phyloP scores from a whole-genome alignment of 1,139 yeast genomes.

The Yamadazyma conglobata region DNA sequence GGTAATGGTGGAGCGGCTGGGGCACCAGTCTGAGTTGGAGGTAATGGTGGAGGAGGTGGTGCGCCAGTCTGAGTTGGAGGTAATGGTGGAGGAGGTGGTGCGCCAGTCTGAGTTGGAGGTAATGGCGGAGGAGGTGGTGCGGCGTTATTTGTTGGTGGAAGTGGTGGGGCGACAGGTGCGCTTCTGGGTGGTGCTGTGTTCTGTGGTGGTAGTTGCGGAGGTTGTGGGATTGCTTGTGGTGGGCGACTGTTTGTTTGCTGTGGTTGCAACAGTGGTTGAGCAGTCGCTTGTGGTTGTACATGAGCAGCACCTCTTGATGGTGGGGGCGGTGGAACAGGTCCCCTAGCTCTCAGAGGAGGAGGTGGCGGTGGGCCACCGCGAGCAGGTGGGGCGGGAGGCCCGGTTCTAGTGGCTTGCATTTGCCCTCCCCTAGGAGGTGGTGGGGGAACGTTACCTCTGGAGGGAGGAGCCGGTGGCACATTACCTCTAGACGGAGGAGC shows the following conservation, averaged over 20 bases:
- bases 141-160: constrained; percentile 3
- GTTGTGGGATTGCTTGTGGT: constrained; percentile 7
- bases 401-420: constrained; percentile 29
- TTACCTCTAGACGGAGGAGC: constrained; percentile 18
- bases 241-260: constrained; percentile 3
- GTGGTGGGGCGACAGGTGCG: background rate
- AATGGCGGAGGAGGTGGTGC: constrained; percentile 6
- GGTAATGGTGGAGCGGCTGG: constrained; percentile 28
- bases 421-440: constrained; percentile 31
- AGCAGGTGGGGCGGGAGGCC: constrained; percentile 17
- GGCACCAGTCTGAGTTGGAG: constrained; percentile 14
- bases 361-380: constrained; percentile 24
- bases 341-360: constrained; percentile 33
- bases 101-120: constrained; percentile 3
- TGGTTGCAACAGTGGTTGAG: constrained; percentile 11
- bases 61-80: constrained; percentile 9
- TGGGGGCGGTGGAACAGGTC: constrained; percentile 19
- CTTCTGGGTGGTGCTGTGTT: constrained; percentile 6
- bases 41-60: constrained; percentile 14
- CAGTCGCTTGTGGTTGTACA: constrained; percentile 4
- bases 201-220: constrained; percentile 21
- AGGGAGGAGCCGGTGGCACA: constrained; percentile 22
- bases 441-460: constrained; percentile 14
- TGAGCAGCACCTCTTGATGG: constrained; percentile 9
- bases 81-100: constrained; percentile 16